phyloP scores from a whole-genome alignment of 768 basidiomycete genomes.

The Hemileccinum rubropunctum region DNA sequence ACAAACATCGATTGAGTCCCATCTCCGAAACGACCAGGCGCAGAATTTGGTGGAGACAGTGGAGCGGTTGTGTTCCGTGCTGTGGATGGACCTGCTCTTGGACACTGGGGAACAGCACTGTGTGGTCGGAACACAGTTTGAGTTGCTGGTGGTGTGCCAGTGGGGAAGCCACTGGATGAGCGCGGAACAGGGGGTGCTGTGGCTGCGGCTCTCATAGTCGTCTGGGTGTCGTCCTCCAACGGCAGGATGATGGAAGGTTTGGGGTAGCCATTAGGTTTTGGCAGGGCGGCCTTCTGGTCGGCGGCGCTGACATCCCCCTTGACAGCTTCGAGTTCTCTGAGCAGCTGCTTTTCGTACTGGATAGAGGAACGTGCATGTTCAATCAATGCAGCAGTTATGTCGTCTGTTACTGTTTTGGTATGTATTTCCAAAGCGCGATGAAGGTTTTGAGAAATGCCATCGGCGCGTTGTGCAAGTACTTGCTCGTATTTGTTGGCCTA shows the following conservation, averaged over 20 bases:
- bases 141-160: slow-evolving; percentile 13
- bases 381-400: slow-evolving; percentile 84
- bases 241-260: slow-evolving; percentile 61
- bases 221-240: slow-evolving; percentile 56
- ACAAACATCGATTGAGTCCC: slow-evolving; percentile 83
- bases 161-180: slow-evolving; percentile 18
- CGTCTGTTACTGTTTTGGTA: slow-evolving; percentile 84
- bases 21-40: slow-evolving; percentile 64
- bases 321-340: slow-evolving; percentile 86
- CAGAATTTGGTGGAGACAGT: slow-evolving; percentile 34
- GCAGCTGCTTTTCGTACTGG: slow-evolving; percentile 85
- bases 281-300: slow-evolving; percentile 52
- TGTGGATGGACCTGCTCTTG: slow-evolving; percentile 55
- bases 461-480: slow-evolving; percentile 76
- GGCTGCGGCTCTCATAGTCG: slow-evolving; percentile 17
- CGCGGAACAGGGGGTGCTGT: slow-evolving; percentile 24
- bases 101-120: slow-evolving; percentile 43
- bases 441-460: slow-evolving; percentile 92
- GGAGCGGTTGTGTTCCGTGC: slow-evolving; percentile 17
- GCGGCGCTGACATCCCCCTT: slow-evolving; percentile 71
- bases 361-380: slow-evolving; percentile 92
- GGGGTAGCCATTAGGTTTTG: slow-evolving; percentile 48
- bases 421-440: slow-evolving; percentile 84
- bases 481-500: slow-evolving; percentile 92
- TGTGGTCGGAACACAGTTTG: slow-evolving; percentile 28